Evolutionary conservation across 2,329 filamentous ascomycete genomes (phyloP).

Genomic region (Xylariaceae sp.): DNA sequence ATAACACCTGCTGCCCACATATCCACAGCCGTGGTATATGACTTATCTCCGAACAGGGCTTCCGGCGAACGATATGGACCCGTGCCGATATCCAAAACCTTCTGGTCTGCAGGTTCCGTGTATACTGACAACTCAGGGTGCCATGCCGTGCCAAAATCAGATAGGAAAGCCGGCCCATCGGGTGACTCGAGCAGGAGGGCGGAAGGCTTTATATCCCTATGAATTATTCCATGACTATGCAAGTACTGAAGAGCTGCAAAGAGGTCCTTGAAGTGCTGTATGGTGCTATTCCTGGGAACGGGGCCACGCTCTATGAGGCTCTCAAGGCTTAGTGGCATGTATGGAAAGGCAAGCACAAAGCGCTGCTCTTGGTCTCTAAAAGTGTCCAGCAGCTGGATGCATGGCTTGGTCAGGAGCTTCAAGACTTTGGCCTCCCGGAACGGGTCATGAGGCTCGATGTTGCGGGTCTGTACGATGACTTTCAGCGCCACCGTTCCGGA

Average conservation of each 20-base stretch:
- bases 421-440: conserved; percentile 75
- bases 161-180: conserved; percentile 69
- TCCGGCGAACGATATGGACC: conserved; percentile 89
- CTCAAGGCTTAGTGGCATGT: conserved; percentile 68
- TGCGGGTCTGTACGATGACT: conserved; percentile 69
- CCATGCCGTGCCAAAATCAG: conserved; percentile 94
- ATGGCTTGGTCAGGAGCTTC: conserved; percentile 48
- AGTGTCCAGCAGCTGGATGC: conserved; percentile 66
- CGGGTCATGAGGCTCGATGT: conserved; percentile 78
- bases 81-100: conserved; percentile 91
- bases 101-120: conserved; percentile 61
- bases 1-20: conserved; percentile 87
- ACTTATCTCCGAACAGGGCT: conserved; percentile 75
- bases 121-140: conserved; percentile 53
- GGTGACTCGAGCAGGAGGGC: conserved; percentile 71
- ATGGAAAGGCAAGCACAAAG: conserved; percentile 81
- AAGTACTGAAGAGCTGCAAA: conserved; percentile 68
- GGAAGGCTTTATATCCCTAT: conserved; percentile 90
- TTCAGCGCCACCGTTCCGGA: conserved; percentile 68
- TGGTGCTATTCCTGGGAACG: conserved; percentile 34
- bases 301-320: conserved; percentile 54
- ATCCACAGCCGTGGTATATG: conserved; percentile 70
- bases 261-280: conserved; percentile 57
- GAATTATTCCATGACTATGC: conserved; percentile 73
- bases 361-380: conserved; percentile 68